phyloP scores from a whole-genome alignment of 2,329 filamentous ascomycete species.

The Arthroderma sp. region DNA sequence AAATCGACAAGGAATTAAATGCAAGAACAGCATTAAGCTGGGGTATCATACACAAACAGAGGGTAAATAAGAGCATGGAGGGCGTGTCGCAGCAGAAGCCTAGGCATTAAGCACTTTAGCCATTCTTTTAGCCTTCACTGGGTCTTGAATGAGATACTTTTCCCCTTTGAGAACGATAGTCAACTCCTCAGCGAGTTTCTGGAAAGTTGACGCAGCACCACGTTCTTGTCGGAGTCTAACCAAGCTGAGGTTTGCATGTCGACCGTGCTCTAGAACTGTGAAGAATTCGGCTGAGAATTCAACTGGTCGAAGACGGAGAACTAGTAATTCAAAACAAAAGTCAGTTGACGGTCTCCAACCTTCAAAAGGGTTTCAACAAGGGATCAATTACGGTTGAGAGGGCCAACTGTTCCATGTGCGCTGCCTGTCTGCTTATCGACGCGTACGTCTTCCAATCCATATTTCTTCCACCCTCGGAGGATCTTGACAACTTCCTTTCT shows the following conservation, averaged over 20 bases:
- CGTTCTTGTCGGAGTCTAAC: slow-evolving; percentile 78
- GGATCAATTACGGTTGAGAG: slow-evolving; percentile 55
- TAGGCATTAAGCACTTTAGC: slow-evolving; percentile 17
- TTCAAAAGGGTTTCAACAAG: not conserved
- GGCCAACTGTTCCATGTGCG: slow-evolving; percentile 63
- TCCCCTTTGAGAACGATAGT: slow-evolving; percentile 53
- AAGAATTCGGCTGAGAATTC: slow-evolving; percentile 78
- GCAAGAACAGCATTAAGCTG: too few relatives aligned
- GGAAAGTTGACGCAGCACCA: slow-evolving; percentile 83
- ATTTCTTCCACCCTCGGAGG: slow-evolving; percentile 65
- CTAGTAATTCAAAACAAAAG: slow-evolving; percentile 29
- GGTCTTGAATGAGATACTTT: slow-evolving; percentile 55
- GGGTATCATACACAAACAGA: too few relatives aligned
- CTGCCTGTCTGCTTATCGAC: slow-evolving; percentile 68
- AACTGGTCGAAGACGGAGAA: slow-evolving; percentile 73
- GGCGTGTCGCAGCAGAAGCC: not conserved
- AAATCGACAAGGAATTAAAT: too few relatives aligned
- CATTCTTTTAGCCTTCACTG: slow-evolving; percentile 58
- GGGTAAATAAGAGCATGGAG: too few relatives aligned
- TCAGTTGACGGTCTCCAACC: too few relatives aligned
- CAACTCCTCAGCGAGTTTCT: slow-evolving; percentile 67
- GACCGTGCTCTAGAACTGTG: slow-evolving; percentile 75
- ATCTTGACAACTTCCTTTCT: slow-evolving; percentile 64
- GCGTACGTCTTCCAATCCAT: slow-evolving; percentile 66
- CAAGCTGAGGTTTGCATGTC: slow-evolving; percentile 61